phyloP scores from a whole-genome alignment of 2,329 filamentous ascomycete genomes.

The Periconia sp. region DNA sequence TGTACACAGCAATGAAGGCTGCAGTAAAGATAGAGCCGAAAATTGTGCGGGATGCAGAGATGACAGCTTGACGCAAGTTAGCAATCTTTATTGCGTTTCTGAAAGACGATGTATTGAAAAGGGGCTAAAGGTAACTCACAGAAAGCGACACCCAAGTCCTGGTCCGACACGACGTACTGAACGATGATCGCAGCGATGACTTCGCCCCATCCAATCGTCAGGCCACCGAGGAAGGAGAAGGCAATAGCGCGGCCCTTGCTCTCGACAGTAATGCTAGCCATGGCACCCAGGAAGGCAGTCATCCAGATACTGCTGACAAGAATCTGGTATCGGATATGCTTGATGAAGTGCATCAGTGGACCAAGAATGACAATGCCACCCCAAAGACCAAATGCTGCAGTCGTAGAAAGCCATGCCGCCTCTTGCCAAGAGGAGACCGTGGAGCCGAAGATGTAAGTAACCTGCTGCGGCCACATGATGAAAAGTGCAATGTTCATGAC shows the following conservation, averaged over 20 bases:
- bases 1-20: slow-evolving; percentile 27
- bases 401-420: slow-evolving; percentile 32
- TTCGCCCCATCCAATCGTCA: slow-evolving; percentile 23
- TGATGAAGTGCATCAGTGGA: slow-evolving; percentile 29
- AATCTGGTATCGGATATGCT: slow-evolving; percentile 23
- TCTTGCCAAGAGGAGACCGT: slow-evolving; percentile 27
- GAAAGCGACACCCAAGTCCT: slow-evolving; percentile 20
- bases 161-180: slow-evolving; percentile 19
- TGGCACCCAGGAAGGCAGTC: slow-evolving; percentile 18
- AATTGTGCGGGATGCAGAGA: slow-evolving; percentile 20
- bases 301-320: slow-evolving; percentile 21
- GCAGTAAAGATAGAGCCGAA: slow-evolving; percentile 24
- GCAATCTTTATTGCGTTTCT: too few relatives aligned
- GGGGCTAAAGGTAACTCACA: slow-evolving; percentile 10
- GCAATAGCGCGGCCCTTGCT: slow-evolving; percentile 16
- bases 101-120: neutral
- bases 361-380: slow-evolving; percentile 33
- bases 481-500: slow-evolving; percentile 32
- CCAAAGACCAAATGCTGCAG: slow-evolving; percentile 37
- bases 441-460: slow-evolving; percentile 19
- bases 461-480: slow-evolving; percentile 38
- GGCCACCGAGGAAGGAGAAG: slow-evolving; percentile 17
- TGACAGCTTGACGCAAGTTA: too few relatives aligned
- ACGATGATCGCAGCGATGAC: slow-evolving; percentile 19
- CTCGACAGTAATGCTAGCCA: slow-evolving; percentile 22